Base-by-base conservation (phyloP, 2,329 filamentous ascomycete genomes). In the Pseudogymnoascus sp. region DNA sequence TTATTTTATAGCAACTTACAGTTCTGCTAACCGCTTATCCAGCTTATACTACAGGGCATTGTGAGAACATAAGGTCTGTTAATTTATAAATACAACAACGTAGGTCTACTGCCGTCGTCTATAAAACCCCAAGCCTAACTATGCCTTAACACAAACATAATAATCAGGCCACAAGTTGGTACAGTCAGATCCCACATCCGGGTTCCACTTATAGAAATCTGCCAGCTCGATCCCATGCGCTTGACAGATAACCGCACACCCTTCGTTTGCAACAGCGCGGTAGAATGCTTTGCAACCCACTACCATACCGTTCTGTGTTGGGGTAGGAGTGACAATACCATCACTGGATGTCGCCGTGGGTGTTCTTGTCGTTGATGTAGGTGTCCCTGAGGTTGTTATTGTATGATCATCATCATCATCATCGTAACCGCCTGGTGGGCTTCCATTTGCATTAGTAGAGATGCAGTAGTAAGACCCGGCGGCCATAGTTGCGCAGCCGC, bases 311-410 rank as follows among this genome's bases (percentile, higher is more conserved):
- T 66, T 68, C 60, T 64, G 60, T 28, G 64, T 62, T 11, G 65
- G 60, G 37, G 64, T 66, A 7, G 69, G 69, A 38, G 67, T 56
- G 31, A 8, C 24, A 56, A 56, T 28, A n/a, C 46, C 24, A n/a
- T 7, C 38, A 22, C 38, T 41, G 6, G 38, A 19, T 41, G 38
- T 41, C 0, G 38, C 11, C 16, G 38, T 22, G 8, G 7, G 16
- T 41, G 7, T n/a, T 11, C 0, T 41, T 11, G 16, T 41, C 16
- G 38, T 41, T 41, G 16, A 4, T 22, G 16, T 41, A 19, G 16
- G 16, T 19, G 38, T 11, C 16, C n/a, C 16, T 19, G 38, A 41
- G n/a, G 7, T 41, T 41, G 38, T 19, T 3, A 4, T n/a, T 19
- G n/a, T 41, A 41, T 16, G 38, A n/a, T n/a, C n/a, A n/a, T n/a